Evolutionary conservation across 345 rosid genomes (phyloP).

Genomic region (Excoecaria cochinchinensis): DNA sequence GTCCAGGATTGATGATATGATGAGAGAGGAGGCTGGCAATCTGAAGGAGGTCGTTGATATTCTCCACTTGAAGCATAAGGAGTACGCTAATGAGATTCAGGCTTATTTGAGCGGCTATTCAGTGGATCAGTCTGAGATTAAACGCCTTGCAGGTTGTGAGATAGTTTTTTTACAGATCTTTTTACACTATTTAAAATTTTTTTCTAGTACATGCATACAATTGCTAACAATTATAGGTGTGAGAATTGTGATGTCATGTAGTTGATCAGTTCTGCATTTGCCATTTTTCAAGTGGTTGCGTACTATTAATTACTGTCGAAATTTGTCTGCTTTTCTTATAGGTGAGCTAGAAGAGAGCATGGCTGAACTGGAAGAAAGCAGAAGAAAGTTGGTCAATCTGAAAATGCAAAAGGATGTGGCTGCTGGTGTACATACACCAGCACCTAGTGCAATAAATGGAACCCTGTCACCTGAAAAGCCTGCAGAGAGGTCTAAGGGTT

Average conservation of each 20-base stretch:
- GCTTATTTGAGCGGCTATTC: constrained; percentile 48
- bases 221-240: not conserved
- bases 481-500: constrained; percentile 55
- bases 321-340: constrained; percentile 28
- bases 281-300: not conserved
- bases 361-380: constrained; percentile 86
- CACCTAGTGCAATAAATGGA: constrained; percentile 63
- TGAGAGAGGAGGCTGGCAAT: constrained; percentile 69
- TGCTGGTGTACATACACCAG: constrained; percentile 46
- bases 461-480: constrained; percentile 76
- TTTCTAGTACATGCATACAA: not conserved
- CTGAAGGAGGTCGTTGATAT: constrained; percentile 56
- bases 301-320: constrained; percentile 22
- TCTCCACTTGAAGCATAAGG: constrained; percentile 67
- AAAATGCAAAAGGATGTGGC: constrained; percentile 86
- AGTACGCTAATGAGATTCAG: constrained; percentile 51
- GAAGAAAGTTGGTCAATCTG: constrained; percentile 75
- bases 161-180: constrained; percentile 4
- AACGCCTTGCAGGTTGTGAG: constrained; percentile 63
- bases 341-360: constrained; percentile 87
- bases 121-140: constrained; percentile 67
- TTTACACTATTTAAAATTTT: not conserved
- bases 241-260: not conserved
- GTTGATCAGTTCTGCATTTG: not conserved
- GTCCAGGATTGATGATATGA: constrained; percentile 72